Base-by-base conservation (phyloP, 139 green algal species). In the Asterochloris erici region DNA sequence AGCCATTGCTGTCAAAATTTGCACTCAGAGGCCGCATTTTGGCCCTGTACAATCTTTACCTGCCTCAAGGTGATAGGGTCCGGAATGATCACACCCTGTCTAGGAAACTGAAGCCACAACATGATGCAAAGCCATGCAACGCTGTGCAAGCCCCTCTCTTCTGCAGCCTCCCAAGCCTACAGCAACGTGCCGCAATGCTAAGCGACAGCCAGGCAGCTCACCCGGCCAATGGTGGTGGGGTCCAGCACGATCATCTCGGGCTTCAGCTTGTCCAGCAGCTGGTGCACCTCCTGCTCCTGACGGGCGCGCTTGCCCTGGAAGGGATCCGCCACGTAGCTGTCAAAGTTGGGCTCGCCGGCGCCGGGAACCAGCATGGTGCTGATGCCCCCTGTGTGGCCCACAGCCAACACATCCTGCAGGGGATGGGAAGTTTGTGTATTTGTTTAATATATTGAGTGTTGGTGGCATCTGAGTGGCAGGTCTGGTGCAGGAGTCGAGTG, bases 221-320 rank as follows among this genome's bases (percentile, higher is more conserved):
- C 89, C 86, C 89, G 82, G 66, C 94, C 95, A 19, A 99, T 92
- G 28, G 80, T 77, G 54, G 92, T 85, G 1, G 97, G 96, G 83
- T 99, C 95, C 79, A 99, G 87, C 80, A 95, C 87, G 81, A 99
- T 99, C 83, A 95, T 98, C 29, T 96, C 93, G 0, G 97, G 95
- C 85, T 96, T 94, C 85, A 99, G 90, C 92, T 99, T 99, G 89
- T 99, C 97, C 82, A 99, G 88, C 87, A 99, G 91, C 81, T 88
- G 73, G 60, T 89, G 86, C 60, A 99, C 94, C 88, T 99, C 97
- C 61, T 87, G 84, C 89, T 98, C 94, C 16, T 90, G 91, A n/a
- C 95, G 88, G 86, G 97, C 91, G 77, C 91, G 91, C 61, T 62
- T 82, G 23, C 84, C 87, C 79, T 85, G 75, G 75, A 70, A 85